Evolutionary conservation across 441 rosid species (phyloP).

Genomic region (Erysimum cheiri): DNA sequence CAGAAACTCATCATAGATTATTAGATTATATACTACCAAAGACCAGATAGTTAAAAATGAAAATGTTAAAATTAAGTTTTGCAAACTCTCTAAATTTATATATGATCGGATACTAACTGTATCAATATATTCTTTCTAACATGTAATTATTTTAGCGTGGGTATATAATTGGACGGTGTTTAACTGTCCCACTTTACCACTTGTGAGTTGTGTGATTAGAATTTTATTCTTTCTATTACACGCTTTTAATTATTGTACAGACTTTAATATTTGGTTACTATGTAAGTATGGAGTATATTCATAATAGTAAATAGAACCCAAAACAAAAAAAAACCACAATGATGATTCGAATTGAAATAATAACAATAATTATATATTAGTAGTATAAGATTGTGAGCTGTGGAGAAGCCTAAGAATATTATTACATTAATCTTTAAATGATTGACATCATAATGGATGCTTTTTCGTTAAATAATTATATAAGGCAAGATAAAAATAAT

Average conservation of each 20-base stretch:
- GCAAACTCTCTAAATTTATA: not conserved
- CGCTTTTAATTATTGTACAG: slow-evolving; percentile 8
- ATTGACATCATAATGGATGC: slow-evolving; percentile 47
- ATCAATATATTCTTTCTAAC: not conserved
- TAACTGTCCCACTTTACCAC: slow-evolving; percentile 38
- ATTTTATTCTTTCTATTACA: slow-evolving; percentile 10
- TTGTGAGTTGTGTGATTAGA: not conserved
- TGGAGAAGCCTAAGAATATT: slow-evolving; percentile 40
- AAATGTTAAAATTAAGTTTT: not conserved
- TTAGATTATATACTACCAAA: no score
- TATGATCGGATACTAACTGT: not conserved
- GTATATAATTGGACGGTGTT: slow-evolving; percentile 23
- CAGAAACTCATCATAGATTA: slow-evolving; percentile 6
- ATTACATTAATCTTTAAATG: slow-evolving; percentile 43
- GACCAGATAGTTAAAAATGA: not conserved
- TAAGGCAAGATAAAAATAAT: slow-evolving; percentile 30
- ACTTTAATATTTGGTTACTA: slow-evolving; percentile 3
- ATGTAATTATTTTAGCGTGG: not conserved
- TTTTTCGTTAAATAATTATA: slow-evolving; percentile 20
- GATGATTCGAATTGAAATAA: slow-evolving; percentile 2
- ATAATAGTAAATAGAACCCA: not conserved
- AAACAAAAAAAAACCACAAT: slow-evolving; percentile 15
- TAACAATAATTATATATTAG: slow-evolving; percentile 2
- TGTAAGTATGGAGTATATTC: slow-evolving; percentile 20
- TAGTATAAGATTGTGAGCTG: slow-evolving; percentile 39